Evolutionary conservation across 495 filamentous ascomycete genomes (phyloP).

Genomic region (Penicillium verhagenii): DNA sequence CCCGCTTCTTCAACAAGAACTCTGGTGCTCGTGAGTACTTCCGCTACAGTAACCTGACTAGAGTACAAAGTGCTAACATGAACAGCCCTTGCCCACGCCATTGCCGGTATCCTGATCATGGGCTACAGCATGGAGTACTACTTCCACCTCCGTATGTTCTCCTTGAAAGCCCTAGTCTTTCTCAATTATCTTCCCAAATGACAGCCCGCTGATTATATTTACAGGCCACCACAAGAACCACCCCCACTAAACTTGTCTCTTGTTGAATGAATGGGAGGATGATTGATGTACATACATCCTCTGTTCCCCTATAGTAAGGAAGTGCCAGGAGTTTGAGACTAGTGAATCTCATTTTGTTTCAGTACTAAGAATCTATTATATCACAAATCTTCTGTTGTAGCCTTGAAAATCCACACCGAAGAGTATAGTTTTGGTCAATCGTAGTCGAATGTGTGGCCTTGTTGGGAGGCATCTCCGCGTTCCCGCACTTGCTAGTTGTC

Average conservation of each 20-base stretch:
- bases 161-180: not conserved
- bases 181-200: not conserved
- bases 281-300: constrained; percentile 44
- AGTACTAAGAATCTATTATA: constrained; percentile 14
- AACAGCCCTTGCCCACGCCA: constrained; percentile 82
- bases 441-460: not conserved
- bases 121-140: constrained; percentile 98
- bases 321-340: constrained; percentile 33
- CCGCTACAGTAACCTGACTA: not conserved
- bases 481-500: not conserved
- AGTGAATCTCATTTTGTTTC: constrained; percentile 29
- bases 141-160: constrained; percentile 91
- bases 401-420: not conserved
- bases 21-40: constrained; percentile 76
- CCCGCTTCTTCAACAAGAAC: constrained; percentile 86
- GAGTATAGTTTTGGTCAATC: not conserved
- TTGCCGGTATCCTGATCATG: constrained; percentile 68
- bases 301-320: constrained; percentile 24
- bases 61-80: constrained; percentile 17
- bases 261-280: constrained; percentile 23
- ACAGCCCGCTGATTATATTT: constrained; percentile 12
- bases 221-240: constrained; percentile 99
- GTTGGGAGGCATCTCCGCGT: not conserved
- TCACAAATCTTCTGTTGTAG: not conserved
- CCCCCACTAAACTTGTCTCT: constrained; percentile 68